Evolutionary conservation across 106 monocot genomes (phyloP), one percentile per base, ranked within the genome.

Genomic region (Iris macrosiphon): DNA sequence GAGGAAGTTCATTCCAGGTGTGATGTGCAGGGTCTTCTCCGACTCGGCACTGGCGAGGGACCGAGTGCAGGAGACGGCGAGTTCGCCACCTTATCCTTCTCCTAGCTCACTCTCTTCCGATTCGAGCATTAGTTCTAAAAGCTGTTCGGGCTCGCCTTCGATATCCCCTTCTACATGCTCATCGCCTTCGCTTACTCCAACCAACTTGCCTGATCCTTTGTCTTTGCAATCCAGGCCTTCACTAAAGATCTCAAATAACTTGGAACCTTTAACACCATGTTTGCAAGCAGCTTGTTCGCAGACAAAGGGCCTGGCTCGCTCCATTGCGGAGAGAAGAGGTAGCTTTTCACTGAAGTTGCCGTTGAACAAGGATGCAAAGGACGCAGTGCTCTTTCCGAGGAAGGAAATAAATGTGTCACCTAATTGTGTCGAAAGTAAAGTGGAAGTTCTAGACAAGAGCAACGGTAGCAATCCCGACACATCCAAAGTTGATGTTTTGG

Each of bases 291-390:
- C 19, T 40, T 46, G 10, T 56, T 84, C 70, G 31, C 75, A 75
- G 26, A 67, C 67, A 7, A 93, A 78, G 66, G 66, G 29, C 4
- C 61, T 60, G 38, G 33, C 49, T 45, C 49, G 50, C 11, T 94
- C 84, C 16, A 81, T 94, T 76, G 84, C 94, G 52, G 88, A 94
- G 57, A 81, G 94, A 57, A 73, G 94, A 67, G 80, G 78, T 44
- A 72, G 73, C 19, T 85, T 94, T 64, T 82, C 75, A 13, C 57
- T 94, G 38, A 79, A 82, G 56, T 65, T 94, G 72, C 64, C 81
- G 40, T 23, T 84, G 22, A 54, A 54, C 6, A 69, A 84, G 31
- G 72, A 72, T 61, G n/a, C n/a, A n/a, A n/a, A n/a, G n/a, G n/a
- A n/a, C n/a, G 23, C 45, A 1, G 55, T 62, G 32, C 6, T 58